Evolutionary conservation across 1,284 basidiomycete species (phyloP).

Genomic region (Polyporus tsugae): DNA sequence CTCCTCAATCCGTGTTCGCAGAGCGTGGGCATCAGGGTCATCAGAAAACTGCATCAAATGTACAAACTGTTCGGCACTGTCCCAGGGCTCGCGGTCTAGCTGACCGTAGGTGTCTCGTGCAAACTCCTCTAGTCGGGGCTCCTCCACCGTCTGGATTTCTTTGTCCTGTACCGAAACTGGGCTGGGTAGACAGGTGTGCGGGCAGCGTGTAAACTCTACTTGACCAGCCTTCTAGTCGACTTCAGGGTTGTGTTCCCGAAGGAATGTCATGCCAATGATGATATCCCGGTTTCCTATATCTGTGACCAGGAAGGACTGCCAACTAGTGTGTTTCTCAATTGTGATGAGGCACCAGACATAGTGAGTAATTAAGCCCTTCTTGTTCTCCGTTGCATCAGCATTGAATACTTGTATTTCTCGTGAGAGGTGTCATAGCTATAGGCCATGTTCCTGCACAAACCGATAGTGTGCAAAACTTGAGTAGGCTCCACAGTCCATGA

Average conservation of each 20-base stretch:
- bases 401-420: too few relatives aligned
- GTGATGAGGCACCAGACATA: too few relatives aligned
- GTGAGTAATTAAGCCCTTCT: too few relatives aligned
- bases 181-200: slow-evolving; percentile 13
- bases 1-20: neutral
- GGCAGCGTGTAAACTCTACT: slow-evolving; percentile 19
- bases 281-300: slow-evolving; percentile 14
- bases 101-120: neutral
- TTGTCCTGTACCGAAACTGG: neutral
- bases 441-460: too few relatives aligned
- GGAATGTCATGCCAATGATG: slow-evolving; percentile 10
- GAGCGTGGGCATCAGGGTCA: neutral
- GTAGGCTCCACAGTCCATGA: too few relatives aligned
- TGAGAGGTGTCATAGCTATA: too few relatives aligned
- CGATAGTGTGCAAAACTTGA: too few relatives aligned
- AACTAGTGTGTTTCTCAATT: neutral
- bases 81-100: neutral
- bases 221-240: slow-evolving; percentile 14
- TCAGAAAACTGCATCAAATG: neutral
- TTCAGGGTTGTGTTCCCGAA: slow-evolving; percentile 14
- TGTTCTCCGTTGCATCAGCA: too few relatives aligned
- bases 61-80: neutral
- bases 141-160: slow-evolving; percentile 6
- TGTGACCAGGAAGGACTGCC: slow-evolving; percentile 1
- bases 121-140: slow-evolving; percentile 1